Conservation (phyloP, 768 basidiomycete genomes). For the Auriculariales sp. region DNA sequence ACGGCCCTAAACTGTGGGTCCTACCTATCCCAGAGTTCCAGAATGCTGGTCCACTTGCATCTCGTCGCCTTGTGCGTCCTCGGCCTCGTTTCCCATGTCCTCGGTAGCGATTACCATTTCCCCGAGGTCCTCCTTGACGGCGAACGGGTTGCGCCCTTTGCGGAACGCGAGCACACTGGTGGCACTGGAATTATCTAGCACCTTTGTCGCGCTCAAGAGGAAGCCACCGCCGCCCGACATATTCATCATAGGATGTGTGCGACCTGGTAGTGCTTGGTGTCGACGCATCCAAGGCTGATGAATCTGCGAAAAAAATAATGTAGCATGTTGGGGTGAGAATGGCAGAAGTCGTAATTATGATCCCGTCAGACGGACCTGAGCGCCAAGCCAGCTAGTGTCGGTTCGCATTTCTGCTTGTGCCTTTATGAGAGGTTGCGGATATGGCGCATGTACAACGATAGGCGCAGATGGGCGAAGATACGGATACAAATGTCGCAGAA, state of each 20-base stretch:
- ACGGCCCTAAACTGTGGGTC: too few relatives aligned
- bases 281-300: background rate
- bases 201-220: conserved; percentile 72
- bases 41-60: too few relatives aligned
- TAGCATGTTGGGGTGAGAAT: background rate
- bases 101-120: too few relatives aligned
- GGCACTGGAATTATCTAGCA: too few relatives aligned
- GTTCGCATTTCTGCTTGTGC: conserved; percentile 58
- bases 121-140: too few relatives aligned
- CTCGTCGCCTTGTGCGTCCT: too few relatives aligned
- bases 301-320: too few relatives aligned
- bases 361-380: conserved; percentile 76
- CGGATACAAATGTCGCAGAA: too few relatives aligned
- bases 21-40: too few relatives aligned
- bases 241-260: conserved; percentile 91
- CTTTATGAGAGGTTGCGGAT: conserved; percentile 52
- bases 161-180: too few relatives aligned
- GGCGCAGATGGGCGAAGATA: background rate
- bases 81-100: too few relatives aligned
- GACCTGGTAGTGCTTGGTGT: conserved; percentile 67
- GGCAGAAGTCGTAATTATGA: conserved; percentile 70
- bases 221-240: conserved; percentile 82
- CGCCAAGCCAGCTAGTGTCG: conserved; percentile 53
- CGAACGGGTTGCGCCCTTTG: too few relatives aligned
- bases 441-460: background rate